Evolutionary conservation across 2,329 filamentous ascomycete genomes (phyloP), one percentile per base, ranked within the genome.

Genomic region (Cercospora zeina): DNA sequence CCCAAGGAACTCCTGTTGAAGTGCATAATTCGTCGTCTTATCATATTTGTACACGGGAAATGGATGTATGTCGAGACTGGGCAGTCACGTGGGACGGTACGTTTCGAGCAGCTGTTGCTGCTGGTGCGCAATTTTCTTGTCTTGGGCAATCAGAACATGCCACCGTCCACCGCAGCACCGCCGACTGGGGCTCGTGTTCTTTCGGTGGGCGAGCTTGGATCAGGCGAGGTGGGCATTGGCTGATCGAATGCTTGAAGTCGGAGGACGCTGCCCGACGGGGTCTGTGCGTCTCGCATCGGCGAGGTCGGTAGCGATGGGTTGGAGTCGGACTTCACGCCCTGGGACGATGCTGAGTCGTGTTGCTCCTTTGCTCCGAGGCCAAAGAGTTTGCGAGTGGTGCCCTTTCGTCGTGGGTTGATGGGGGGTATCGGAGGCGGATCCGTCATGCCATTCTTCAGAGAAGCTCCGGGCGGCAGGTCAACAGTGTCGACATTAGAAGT

Each of bases 401-500:
- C 81, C 58, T 83, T 79, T 47, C 85, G 79, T 62, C 82, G 81
- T 0, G 85, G 84, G 69, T 87, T 86, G 79, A 86, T 83, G 0
- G 83, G 81, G 30, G 84, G 84, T 6, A 87, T 73, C 1, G 84
- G 83, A 10, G 83, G 83, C 3, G 67, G 54, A 10, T 70, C 68
- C n/a, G 75, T 73, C 67, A 77, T 78, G 53, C 82, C 83, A 61
- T 83, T 85, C 73, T 76, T 80, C 36, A 85, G 75, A 4, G 80
- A 82, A 1, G 82, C 81, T 30, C 82, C 82, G n/a, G 79, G 70
- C 13, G 84, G 84, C 10, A 87, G 77, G 36, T 82, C 82, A 36
- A 87, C 78, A 0, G 82, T 82, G 50, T 85, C 83, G 30, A 86
- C 80, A 49, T 83, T 82, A 1, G 82, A 85, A 3, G 85, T 87